Evolutionary conservation across 345 rosid genomes (phyloP).

Genomic region (Litchi chinensis): DNA sequence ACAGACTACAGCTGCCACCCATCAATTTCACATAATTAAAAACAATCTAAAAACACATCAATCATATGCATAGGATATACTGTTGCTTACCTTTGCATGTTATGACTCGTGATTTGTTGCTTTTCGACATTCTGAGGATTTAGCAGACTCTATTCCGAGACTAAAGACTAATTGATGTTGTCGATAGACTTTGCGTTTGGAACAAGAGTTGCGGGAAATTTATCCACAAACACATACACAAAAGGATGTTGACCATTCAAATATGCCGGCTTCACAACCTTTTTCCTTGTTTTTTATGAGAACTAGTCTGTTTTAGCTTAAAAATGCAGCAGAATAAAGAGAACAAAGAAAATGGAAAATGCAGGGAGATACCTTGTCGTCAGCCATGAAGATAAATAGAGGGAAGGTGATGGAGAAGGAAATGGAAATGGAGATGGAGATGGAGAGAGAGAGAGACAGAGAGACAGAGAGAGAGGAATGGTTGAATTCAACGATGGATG

Average conservation of each 20-base stretch:
- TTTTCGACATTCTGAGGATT: neutral
- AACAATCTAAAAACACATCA: neutral
- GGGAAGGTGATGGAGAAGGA: neutral
- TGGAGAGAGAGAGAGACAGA: no score
- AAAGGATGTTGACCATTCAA: no score
- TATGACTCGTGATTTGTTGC: slow-evolving; percentile 10
- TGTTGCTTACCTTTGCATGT: slow-evolving; percentile 24
- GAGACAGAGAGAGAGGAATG: slow-evolving; percentile 7
- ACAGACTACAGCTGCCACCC: slow-evolving; percentile 46
- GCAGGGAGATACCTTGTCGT: slow-evolving; percentile 56
- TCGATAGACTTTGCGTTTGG: no score
- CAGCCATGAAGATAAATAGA: slow-evolving; percentile 54
- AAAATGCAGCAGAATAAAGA: neutral
- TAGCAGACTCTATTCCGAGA: no score
- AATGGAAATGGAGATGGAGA: neutral
- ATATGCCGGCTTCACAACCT: no score
- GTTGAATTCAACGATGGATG: slow-evolving; percentile 27
- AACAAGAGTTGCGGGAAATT: no score
- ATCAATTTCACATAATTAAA: neutral
- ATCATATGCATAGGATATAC: neutral
- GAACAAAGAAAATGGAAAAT: neutral
- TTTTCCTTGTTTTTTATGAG: no score
- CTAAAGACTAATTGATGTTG: no score
- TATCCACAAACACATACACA: no score
- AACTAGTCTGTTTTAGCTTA: neutral